Base-by-base conservation (phyloP, 2,329 filamentous ascomycete genomes). In the Mollisia scopiformis region DNA sequence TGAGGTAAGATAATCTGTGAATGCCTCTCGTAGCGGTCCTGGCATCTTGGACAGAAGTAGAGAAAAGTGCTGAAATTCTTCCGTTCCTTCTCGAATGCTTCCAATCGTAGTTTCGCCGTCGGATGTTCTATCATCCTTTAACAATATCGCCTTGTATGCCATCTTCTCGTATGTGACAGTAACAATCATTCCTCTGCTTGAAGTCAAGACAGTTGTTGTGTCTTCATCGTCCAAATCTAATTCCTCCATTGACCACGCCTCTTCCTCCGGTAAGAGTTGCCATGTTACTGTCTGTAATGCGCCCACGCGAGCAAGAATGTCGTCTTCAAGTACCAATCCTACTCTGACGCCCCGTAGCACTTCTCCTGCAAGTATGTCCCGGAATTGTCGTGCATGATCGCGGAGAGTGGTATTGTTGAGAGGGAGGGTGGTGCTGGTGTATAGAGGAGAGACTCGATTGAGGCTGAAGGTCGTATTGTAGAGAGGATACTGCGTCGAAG, bases 41-140 rank as follows among this genome's bases (percentile, higher is more conserved):
- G 79, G 78, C 79, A 82, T 81, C 61, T 77, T 78, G 10, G 76
- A 71, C 31, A 81, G 68, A 19, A 81, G 66, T 10, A 82, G 69
- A 0, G 79, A 79, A 21, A 80, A 75, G 3, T 73, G 69, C 8
- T 79, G 75, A 67, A 80, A 81, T 14, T 65, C 69, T 52, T 62
- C 46, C 41, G 51, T 55, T 27, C 61, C 62, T 33, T 50, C 49
- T 23, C 46, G 55, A 21, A 43, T 43, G 4, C 55, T 62, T 8
- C 63, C 54, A 31, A 60, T 63, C 1, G 62, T 65, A 13, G 63
- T 57, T 28, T 66, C 62, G 19, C 35, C 23, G 13, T 59, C 58
- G 2, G 51, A 55, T 11, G 55, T 54, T 16, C 55, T 31, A 13
- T 63, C 52, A 21, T 62, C 58, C 23, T 65, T 61, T 30, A 73